Percentiles rank a stretch among this genome's conserved stretches.
phyloP scores from a whole-genome alignment of 257 asterid species.

The Asclepias syriaca region DNA sequence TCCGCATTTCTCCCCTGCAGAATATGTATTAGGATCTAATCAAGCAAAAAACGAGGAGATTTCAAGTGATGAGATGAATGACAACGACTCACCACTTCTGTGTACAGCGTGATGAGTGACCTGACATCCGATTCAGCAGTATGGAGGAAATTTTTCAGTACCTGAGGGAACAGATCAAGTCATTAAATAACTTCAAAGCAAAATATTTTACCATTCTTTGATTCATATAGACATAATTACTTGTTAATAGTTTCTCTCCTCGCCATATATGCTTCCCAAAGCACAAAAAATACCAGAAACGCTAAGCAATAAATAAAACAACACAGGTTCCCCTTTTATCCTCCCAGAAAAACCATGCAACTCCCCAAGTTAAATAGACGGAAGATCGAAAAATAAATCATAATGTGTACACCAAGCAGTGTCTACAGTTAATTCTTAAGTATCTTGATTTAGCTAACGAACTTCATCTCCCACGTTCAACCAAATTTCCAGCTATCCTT shows the following conservation, averaged over 20 bases:
- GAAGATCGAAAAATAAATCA: neutral
- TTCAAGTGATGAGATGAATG: neutral
- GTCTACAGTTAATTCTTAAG: neutral
- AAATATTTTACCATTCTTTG: neutral
- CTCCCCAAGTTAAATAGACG: neutral
- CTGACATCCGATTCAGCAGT: constrained; percentile 96
- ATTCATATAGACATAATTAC: neutral
- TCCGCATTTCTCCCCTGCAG: constrained; percentile 97
- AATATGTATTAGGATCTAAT: constrained; percentile 14
- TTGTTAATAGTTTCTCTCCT: neutral
- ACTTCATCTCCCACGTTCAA: neutral
- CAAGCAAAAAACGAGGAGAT: neutral
- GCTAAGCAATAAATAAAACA: no score
- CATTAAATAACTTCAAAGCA: constrained; percentile 10
- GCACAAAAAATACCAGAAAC: neutral
- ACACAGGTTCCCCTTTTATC: neutral
- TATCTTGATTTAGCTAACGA: neutral
- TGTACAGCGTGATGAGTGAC: constrained; percentile 77
- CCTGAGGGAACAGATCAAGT: constrained; percentile 42
- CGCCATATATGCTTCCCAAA: neutral
- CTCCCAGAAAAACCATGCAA: neutral
- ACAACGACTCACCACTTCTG: constrained; percentile 78
- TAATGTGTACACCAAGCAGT: neutral
- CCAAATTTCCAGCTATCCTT: neutral
- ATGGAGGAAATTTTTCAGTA: constrained; percentile 74